Percentiles rank a stretch among this genome's conserved stretches.
Conservation (phyloP, 371 early-diverging fungal genomes). For the Mycotypha africana region DNA sequence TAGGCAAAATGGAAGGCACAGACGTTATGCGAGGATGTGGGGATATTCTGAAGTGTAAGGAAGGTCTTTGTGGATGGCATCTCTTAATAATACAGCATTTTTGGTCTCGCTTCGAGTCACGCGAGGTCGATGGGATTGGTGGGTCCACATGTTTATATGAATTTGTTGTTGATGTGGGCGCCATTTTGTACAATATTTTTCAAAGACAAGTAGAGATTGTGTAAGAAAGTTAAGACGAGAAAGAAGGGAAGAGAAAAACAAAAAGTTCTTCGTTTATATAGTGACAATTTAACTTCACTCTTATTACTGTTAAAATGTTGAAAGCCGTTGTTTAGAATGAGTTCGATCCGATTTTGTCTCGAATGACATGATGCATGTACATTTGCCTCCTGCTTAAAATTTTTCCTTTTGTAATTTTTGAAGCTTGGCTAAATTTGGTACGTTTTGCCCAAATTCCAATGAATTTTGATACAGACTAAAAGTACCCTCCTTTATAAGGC, state of each 20-base stretch:
- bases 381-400: no score
- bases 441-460: conserved; percentile 39
- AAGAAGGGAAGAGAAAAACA: conserved; percentile 8
- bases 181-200: no score
- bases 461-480: conserved; percentile 35
- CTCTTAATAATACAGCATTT: conserved; percentile 5
- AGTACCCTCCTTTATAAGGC: no score
- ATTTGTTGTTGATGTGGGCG: no score
- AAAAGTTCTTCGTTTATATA: conserved; percentile 3
- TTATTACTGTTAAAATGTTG: background rate
- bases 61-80: conserved; percentile 1
- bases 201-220: conserved; percentile 15
- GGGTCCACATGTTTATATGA: no score
- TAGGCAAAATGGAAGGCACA: conserved; percentile 30
- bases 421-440: no score
- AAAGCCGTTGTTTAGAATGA: no score
- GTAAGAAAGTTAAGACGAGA: conserved; percentile 10
- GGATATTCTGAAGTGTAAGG: background rate
- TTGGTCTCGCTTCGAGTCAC: no score
- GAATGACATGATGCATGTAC: no score
- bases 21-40: conserved; percentile 32
- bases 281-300: background rate
- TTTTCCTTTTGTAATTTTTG: no score
- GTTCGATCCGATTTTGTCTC: no score
- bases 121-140: no score